Conservation (phyloP, 2,329 filamentous ascomycete genomes). For the Celoporthe dispersa region DNA sequence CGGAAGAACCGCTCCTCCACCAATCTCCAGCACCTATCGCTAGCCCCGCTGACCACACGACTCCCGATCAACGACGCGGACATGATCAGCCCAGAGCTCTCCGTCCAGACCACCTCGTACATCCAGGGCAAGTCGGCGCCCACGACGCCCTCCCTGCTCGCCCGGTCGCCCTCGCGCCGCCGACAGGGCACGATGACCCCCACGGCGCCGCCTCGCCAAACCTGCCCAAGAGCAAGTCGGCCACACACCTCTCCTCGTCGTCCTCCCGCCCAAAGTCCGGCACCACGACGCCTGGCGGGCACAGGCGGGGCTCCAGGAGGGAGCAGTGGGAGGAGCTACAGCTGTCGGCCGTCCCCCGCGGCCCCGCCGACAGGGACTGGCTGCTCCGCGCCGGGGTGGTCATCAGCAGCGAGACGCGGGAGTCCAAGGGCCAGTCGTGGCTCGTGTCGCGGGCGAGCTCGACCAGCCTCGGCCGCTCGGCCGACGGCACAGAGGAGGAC, state of each 20-base stretch:
- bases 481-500: constrained; percentile 52
- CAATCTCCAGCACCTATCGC: constrained; percentile 63
- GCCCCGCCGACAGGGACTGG: constrained; percentile 64
- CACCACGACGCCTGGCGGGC: constrained; percentile 29
- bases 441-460: constrained; percentile 68
- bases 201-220: constrained; percentile 36
- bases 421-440: constrained; percentile 73
- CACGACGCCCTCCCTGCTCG: constrained; percentile 66
- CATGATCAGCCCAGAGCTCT: constrained; percentile 45
- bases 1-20: constrained; percentile 63
- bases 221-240: constrained; percentile 66
- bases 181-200: constrained; percentile 46
- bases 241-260: constrained; percentile 52
- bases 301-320: constrained; percentile 37
- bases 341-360: constrained; percentile 31
- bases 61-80: constrained; percentile 62
- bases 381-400: constrained; percentile 65
- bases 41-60: constrained; percentile 67
- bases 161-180: constrained; percentile 57
- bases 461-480: constrained; percentile 60
- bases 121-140: constrained; percentile 66
- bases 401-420: constrained; percentile 64
- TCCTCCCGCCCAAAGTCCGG: constrained; percentile 28
- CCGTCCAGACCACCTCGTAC: constrained; percentile 50
- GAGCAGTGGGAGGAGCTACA: constrained; percentile 14